These are phyloP conservation scores for Amanita exitialis DNA, from an alignment of 768 basidiomycete species.

Conservation along the genomic window DNA sequence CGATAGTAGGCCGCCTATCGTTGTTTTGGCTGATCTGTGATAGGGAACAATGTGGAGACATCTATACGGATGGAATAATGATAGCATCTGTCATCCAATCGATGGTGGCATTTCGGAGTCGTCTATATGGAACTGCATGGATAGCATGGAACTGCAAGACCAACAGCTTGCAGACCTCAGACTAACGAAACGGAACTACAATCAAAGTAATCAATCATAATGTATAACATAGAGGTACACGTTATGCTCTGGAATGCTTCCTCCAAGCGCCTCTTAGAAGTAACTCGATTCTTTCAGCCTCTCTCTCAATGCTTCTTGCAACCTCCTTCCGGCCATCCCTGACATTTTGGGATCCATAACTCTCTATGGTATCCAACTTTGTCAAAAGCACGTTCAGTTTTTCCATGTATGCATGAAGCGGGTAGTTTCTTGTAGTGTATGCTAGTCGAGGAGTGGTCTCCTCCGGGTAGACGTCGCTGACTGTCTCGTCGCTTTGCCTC, in stretches of 20 bases:
- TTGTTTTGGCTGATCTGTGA: too few species aligned
- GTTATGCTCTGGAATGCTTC: conserved; percentile 10
- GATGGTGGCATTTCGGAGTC: background rate
- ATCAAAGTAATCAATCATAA: too few species aligned
- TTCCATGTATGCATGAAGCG: conserved; percentile 54
- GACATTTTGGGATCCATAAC: conserved; percentile 45
- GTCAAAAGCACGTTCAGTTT: conserved; percentile 52
- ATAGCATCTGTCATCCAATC: too few species aligned
- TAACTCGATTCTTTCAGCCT: conserved; percentile 42
- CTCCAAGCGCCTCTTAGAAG: conserved; percentile 30
- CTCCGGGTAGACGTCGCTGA: background rate
- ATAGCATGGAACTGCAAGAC: too few species aligned
- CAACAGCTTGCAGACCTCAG: too few species aligned
- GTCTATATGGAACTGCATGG: too few species aligned
- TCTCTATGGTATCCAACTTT: conserved; percentile 59
- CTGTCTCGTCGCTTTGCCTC: background rate
- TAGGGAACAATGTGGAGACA: too few species aligned
- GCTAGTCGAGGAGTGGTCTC: conserved; percentile 26
- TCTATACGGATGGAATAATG: too few species aligned
- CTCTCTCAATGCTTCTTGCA: conserved; percentile 50
- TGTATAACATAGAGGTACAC: too few species aligned
- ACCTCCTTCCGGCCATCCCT: conserved; percentile 39
- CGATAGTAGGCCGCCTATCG: too few species aligned
- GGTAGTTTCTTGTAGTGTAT: conserved; percentile 50
- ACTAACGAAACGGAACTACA: too few species aligned